These are phyloP conservation scores for Aspergillus pseudotamarii DNA, from an alignment of 2,329 filamentous ascomycete species.

Conservation along the genomic window DNA sequence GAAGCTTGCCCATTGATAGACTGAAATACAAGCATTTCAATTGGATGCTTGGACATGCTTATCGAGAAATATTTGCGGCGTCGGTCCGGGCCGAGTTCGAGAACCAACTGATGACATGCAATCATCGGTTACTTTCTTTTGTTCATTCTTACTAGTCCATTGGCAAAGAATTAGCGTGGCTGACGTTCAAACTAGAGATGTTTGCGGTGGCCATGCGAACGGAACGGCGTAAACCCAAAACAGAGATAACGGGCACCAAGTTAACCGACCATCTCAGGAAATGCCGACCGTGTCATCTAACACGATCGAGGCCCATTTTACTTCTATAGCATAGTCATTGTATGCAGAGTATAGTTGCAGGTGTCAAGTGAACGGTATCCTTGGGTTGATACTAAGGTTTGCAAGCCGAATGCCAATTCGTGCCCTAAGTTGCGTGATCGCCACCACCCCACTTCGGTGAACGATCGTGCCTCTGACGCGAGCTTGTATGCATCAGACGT, in stretches of 20 bases:
- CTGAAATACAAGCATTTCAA: neutral
- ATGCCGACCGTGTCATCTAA: neutral
- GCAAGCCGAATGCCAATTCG: neutral
- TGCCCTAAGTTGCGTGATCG: neutral
- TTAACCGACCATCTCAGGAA: neutral
- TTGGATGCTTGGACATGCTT: neutral
- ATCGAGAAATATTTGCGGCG: neutral
- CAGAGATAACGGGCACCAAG: neutral
- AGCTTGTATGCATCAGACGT: neutral
- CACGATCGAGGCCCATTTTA: neutral
- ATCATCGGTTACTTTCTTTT: neutral
- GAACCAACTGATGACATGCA: neutral
- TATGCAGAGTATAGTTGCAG: neutral
- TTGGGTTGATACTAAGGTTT: neutral
- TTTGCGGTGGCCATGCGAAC: neutral
- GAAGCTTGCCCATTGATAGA: neutral
- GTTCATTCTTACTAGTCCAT: neutral
- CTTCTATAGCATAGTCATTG: neutral
- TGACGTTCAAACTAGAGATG: neutral
- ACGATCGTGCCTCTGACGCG: neutral
- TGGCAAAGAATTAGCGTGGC: neutral
- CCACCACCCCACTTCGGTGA: neutral
- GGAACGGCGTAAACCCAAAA: neutral
- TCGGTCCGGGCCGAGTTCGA: neutral
- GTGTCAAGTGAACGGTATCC: neutral